Base-by-base conservation (phyloP, 2,329 filamentous ascomycete genomes). In the Zymoseptoria crescenta region DNA sequence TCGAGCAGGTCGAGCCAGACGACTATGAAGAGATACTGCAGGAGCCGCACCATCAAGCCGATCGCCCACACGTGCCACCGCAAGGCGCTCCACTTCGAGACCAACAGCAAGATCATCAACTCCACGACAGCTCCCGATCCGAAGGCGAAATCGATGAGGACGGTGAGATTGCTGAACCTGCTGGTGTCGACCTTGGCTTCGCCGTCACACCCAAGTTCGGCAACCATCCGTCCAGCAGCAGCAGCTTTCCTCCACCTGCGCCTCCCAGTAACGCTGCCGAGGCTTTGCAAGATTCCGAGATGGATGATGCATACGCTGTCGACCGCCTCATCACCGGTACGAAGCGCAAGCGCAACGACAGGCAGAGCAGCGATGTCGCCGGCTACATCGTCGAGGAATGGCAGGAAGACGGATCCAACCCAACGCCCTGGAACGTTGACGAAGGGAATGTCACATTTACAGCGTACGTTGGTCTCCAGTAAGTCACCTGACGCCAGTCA, bases 401-500 rank as follows among this genome's bases (percentile, higher is more conserved):
- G 79, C 55, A 68, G 8, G 62, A 71, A 5, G 64, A 73, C 19
- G 70, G 69, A 7, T 67, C 73, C 50, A 68, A 77, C 53, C 68
- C 77, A 24, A 79, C 80, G 20, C 91, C 91, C 2, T 94, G 90
- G 90, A 73, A 48, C n/a, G n/a, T n/a, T n/a, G n/a, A n/a, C 70
- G 72, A 68, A 27, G 63, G 72, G 4, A 80, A 87, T 63, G 82
- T 87, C 30, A 52, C 65, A 55, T 63, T 59, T 41, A 62, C 60
- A 7, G 58, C 62, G 41, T 64, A 62, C 54, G 50, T 59, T 27
- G 67, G 63, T 10, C 54, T 68, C 24, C 56, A 67, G 68, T 70
- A 65, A 67, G 64, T 65, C 28, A 24, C 57, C 52, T 62, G 27
- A n/a, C 58, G 6, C 30, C 16, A 30, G 55, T 41, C 24, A 24